These are phyloP conservation scores for Pythium graminicola DNA, from an alignment of 352 stramenopile species.

Conservation along the genomic window DNA sequence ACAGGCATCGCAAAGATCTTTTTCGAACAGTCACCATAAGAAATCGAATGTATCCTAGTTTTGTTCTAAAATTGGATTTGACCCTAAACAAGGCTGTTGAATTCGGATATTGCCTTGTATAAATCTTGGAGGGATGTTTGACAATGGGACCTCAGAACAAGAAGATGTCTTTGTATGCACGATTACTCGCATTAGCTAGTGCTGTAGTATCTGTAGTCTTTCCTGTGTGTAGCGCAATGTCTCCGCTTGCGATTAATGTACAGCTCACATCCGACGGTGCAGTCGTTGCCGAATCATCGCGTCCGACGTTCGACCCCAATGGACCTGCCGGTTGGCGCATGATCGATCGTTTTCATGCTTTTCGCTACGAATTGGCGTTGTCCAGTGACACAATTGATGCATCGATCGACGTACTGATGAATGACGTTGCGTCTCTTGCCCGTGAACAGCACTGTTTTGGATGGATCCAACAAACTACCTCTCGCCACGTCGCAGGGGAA, in stretches of 20 bases:
- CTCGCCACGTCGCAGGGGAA: constrained; percentile 7
- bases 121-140: constrained; percentile 2
- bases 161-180: neutral
- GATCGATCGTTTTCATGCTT: constrained; percentile 17
- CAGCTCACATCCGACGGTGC: neutral
- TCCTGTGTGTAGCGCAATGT: neutral
- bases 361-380: constrained; percentile 12
- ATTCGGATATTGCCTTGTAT: no score
- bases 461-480: constrained; percentile 14
- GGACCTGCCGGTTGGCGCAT: constrained; percentile 15
- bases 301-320: constrained; percentile 1
- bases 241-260: constrained; percentile 11
- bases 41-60: constrained; percentile 12
- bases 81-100: no score
- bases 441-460: constrained; percentile 12
- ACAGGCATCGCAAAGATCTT: no score
- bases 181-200: neutral
- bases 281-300: neutral
- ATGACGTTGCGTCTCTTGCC: neutral
- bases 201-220: neutral
- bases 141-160: no score
- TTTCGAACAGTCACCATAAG: no score
- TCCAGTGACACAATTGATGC: neutral
- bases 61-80: neutral
- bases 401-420: neutral